Evolutionary conservation across 2,329 filamentous ascomycete genomes (phyloP), one percentile per base, ranked within the genome.

Genomic region (Trichoderma citrinoviride): DNA sequence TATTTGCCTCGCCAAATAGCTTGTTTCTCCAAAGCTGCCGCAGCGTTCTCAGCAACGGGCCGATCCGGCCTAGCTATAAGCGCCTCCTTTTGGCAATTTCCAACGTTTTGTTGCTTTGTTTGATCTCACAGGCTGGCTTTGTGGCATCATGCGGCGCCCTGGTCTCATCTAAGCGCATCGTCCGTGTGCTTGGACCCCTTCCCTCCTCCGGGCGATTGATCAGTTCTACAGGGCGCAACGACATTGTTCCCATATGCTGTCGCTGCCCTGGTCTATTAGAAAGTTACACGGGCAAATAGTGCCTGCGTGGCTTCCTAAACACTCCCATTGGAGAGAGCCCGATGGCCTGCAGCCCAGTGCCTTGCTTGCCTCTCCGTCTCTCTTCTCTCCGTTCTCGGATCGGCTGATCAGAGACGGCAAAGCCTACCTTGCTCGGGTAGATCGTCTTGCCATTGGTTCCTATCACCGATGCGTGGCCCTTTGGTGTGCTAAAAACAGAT

Each of bases 351-450:
- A 68, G 63, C 55, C 58, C 46, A 57, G 61, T 56, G 67, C 67
- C 65, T 67, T 72, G 63, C 65, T 65, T 67, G 56, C 60, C 64
- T 61, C 40, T 47, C 6, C 40, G 21, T 43, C 43, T 52, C 43
- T 19, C 29, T 37, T 12, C 29, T 50, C 50, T 61, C 52, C 62
- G 61, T 52, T 49, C 55, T 65, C 61, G 56, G 43, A 65, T 65
- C 65, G 62, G 54, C 56, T 65, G 65, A 65, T 50, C 52, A 56
- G 56, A 65, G 49, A 66, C 61, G 55, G 44, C 55, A 61, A 56
- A 66, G 44, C 46, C 62, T 65, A 66, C 69, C 68, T 68, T 65
- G 67, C 72, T 73, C 74, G 74, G 71, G 71, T 74, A 73, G 27
- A 67, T 70, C 52, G 52, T 53, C 15, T 64, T 71, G 66, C 69